Base-by-base conservation (phyloP, 352 stramenopile species). In the Globisporangium ultimum region DNA sequence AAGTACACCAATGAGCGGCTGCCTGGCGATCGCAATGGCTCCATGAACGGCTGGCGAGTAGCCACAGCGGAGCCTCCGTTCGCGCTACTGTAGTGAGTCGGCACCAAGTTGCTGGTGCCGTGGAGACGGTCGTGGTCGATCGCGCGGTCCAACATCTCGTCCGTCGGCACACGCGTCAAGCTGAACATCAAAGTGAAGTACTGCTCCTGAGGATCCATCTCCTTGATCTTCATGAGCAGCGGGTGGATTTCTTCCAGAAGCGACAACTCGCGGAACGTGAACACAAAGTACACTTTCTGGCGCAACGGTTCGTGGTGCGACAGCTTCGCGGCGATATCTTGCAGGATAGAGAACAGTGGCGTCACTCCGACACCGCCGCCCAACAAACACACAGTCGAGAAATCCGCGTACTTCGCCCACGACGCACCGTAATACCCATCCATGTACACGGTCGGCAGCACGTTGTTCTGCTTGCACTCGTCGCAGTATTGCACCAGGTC, bases 191-290 rank as follows among this genome's bases (percentile, higher is more conserved):
- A 28, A 3, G 43, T 64, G 51, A 75, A 67, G 46, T 64, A 66
- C 5, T 59, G 13, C 24, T 64, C 60, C 7, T 64, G 21, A 3
- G 68, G 68, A 13, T 79, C 67, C 0, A 75, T 48, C 34, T 74
- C 70, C 14, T 64, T 48, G 15, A 78, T 51, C 1, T 38, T 45
- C 14, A 43, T 15, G 2, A 80, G 56, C 45, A 76, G 45, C 22
- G 64, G 65, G 20, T 75, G 66, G 28, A 78, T 59, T 43, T 74
- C 60, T 40, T 78, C 63, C 2, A 83, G 47, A 22, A 80, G 42
- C 1, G 68, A 46, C 0, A 80, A 52, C 17, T 78, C 67, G 3
- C 70, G 70, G 58, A 80, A 78, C n/a, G 68, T 60, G 24, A 83
- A 80, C 18, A 76, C 32, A 21, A 83, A 76, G 28, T 51, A 22